These are phyloP conservation scores for Cymbopogon flexuosus DNA, from an alignment of 202 grass and related monocot species.

Conservation along the genomic window DNA sequence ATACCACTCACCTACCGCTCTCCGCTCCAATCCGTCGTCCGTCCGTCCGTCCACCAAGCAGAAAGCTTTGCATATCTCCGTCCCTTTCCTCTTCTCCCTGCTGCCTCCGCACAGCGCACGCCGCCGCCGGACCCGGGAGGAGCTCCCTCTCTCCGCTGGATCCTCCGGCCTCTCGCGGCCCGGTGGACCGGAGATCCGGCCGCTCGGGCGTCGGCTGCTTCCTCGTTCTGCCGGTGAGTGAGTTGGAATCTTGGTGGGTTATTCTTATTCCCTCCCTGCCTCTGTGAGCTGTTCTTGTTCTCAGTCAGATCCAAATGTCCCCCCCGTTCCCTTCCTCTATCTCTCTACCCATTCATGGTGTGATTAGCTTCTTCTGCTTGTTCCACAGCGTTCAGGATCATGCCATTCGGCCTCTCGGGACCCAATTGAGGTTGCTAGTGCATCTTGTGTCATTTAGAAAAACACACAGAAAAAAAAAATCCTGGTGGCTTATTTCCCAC, in stretches of 20 bases:
- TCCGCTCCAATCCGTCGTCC: not conserved
- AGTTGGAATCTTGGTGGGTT: constrained; percentile 6
- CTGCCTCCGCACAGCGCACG: not conserved
- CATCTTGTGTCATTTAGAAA: not conserved
- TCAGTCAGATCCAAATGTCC: constrained; percentile 3
- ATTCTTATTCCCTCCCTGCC: not conserved
- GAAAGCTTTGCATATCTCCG: not conserved
- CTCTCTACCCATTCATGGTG: not conserved
- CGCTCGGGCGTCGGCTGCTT: not conserved
- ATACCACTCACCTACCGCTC: constrained; percentile 40
- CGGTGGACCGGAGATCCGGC: constrained; percentile 21
- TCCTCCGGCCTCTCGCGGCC: not conserved
- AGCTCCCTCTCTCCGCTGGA: not conserved
- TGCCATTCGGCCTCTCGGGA: not conserved
- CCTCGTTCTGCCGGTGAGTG: constrained; percentile 16
- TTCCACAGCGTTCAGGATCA: not conserved
- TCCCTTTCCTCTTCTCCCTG: not conserved
- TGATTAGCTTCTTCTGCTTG: not conserved
- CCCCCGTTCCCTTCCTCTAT: not conserved
- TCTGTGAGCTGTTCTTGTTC: not conserved
- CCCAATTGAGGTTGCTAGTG: not conserved
- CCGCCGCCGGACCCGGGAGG: not conserved
- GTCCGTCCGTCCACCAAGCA: not conserved
- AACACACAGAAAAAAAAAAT: not conserved
- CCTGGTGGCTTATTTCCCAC: not conserved